Base-by-base conservation (phyloP, 495 filamentous ascomycete genomes). In the Neurospora intermedia region DNA sequence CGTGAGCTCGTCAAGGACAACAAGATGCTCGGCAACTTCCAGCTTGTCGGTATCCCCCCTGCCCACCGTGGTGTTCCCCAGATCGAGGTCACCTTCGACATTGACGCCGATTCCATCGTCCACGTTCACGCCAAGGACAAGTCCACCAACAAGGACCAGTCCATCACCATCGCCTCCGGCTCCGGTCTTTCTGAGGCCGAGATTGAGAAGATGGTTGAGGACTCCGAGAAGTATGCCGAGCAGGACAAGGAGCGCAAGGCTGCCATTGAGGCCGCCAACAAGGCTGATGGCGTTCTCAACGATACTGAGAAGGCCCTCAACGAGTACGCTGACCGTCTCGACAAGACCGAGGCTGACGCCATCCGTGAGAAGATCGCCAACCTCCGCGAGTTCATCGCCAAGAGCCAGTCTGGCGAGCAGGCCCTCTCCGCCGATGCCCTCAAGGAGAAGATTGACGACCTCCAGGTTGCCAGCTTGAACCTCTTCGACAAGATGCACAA, bases 401-500 rank as follows among this genome's bases (percentile, higher is more conserved):
- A 97, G 92, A 96, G 88, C 86, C 96, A 98, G 89, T 89, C 92
- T 76, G 96, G 94, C 71, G 96, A 99, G 85, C 89, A 90, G 77
- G 88, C 86, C 73, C 88, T 92, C 76, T 96, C 94, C 43, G 92
- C 94, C 27, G 93, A 90, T 74, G 92, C 97, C 82, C 88, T 99
- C 80, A 99, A 98, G 91, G 90, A 92, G 86, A 97, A 98, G 92
- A 95, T 91, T 74, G 96, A 98, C 75, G 96, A 98, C 84, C 90
- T 99, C 77, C 96, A 98, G 85, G 93, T 90, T 80, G 93, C 96
- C 73, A 94, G 92, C 85, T 88, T 99, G 85, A 97, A 91, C 82
- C 89, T 98, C 76, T 99, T 99, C 84, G 96, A 98, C 87, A 97
- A 99, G 91, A 97, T 99, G 93, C 96, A 99, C 90, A 96, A 96